Base-by-base conservation (phyloP, 768 basidiomycete species). In the Erythrobasidium yunnanense region DNA sequence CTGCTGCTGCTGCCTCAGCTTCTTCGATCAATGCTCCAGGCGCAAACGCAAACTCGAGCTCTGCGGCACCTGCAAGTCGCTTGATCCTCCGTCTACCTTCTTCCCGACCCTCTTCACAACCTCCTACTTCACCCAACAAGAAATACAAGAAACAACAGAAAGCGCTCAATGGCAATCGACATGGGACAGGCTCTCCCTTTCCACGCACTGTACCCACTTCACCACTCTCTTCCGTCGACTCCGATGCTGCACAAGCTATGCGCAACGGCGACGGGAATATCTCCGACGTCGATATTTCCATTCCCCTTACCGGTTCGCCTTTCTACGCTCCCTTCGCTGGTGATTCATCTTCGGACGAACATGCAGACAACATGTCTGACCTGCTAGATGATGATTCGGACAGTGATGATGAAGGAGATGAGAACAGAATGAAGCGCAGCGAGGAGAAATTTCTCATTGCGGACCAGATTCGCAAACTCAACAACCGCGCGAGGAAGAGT, bases 11-110 rank as follows among this genome's bases (percentile, higher is more conserved):
- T 25, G 13, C 13, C 49, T 51, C 49, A 7, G 11, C 45, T 6
- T 29, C 45, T 63, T 7, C 49, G 7, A 8, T 22, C 47, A 34
- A n/a, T 11, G 30, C 45, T 46, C 29, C 45, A 6, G 20, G 17
- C 29, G 30, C 25, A 46, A 32, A n/a, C 46, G 42, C 32, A 29
- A n/a, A n/a, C n/a, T n/a, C n/a, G n/a, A n/a, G n/a, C n/a, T n/a
- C n/a, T n/a, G n/a, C n/a, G n/a, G n/a, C n/a, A n/a, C n/a, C n/a
- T n/a, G 2, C 45, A 5, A 63, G 49, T 51, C 60, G 60, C 20
- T 49, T 63, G 30, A 49, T 63, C 45, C 60, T 63, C 22, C 60
- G 60, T n/a, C 49, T 63, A 4, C 60, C 60, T 20, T 50, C 33
- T 20, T 58, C 56, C 4, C 34, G 18, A 11, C 25, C 50, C 25